A percentile compares a stretch with the other conserved stretches of the same genome.
Conservation (phyloP, 805 yeast genomes). For the Metschnikowia orientalis region DNA sequence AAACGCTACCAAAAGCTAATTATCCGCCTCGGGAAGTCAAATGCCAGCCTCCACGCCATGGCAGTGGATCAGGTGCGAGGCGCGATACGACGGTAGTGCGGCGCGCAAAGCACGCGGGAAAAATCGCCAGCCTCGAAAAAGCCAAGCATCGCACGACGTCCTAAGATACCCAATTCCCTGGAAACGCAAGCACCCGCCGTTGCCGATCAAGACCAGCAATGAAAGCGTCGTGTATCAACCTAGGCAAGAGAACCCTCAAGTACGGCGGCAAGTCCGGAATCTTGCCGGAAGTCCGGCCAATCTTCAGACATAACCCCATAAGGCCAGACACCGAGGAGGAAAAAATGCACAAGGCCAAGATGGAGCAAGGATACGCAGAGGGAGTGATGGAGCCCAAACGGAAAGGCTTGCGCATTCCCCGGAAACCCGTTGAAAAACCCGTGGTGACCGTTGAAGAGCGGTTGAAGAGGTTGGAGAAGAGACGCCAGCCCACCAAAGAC, state of each 20-base stretch:
- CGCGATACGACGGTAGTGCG: too few relatives aligned
- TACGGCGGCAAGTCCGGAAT: slow-evolving; percentile 73
- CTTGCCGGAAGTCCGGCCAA: slow-evolving; percentile 71
- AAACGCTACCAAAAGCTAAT: too few relatives aligned
- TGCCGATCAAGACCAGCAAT: too few relatives aligned
- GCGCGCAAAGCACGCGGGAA: too few relatives aligned
- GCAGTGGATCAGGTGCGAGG: too few relatives aligned
- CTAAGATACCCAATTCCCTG: too few relatives aligned
- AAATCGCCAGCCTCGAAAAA: too few relatives aligned
- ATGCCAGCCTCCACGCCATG: too few relatives aligned
- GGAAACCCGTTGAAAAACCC: slow-evolving; percentile 50
- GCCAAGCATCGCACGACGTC: too few relatives aligned
- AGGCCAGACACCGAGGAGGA: slow-evolving; percentile 46
- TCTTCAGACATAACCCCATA: slow-evolving; percentile 61
- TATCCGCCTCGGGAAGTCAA: too few relatives aligned
- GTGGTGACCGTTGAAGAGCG: slow-evolving; percentile 58
- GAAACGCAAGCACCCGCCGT: too few relatives aligned
- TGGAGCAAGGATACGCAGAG: slow-evolving; percentile 64
- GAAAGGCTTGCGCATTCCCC: slow-evolving; percentile 40
- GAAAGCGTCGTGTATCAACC: slow-evolving; percentile 18
- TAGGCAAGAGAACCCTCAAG: slow-evolving; percentile 49
- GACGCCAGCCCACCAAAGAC: slow-evolving; percentile 28
- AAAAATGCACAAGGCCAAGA: slow-evolving; percentile 39
- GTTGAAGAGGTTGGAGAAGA: slow-evolving; percentile 51
- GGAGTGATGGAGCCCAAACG: slow-evolving; percentile 65